A percentile compares a stretch with the other conserved stretches of the same genome.
phyloP scores from a whole-genome alignment of 192 early-diverging fungal species.

The Coemansia sp. region DNA sequence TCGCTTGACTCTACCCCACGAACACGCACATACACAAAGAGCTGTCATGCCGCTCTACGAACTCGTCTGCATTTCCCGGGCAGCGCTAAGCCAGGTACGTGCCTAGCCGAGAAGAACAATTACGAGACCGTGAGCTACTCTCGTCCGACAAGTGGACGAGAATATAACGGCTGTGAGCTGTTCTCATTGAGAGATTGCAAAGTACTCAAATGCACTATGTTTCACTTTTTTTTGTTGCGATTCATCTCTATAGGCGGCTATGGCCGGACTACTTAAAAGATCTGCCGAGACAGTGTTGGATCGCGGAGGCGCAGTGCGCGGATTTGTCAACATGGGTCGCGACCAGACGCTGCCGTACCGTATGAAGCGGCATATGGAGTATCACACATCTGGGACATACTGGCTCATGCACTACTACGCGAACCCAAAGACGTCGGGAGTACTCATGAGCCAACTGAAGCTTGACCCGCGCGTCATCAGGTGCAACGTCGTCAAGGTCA shows the following conservation, averaged over 20 bases:
- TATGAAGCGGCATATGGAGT: conserved; percentile 89
- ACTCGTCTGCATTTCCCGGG: conserved; percentile 68
- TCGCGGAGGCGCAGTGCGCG: conserved; percentile 83
- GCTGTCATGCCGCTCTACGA: conserved; percentile 69
- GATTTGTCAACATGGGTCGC: conserved; percentile 73
- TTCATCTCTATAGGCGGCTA: conserved; percentile 57
- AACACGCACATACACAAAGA: background rate
- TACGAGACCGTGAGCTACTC: background rate
- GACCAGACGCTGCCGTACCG: conserved; percentile 76
- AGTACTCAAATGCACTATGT: background rate
- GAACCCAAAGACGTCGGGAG: conserved; percentile 65
- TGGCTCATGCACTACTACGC: conserved; percentile 82
- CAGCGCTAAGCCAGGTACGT: conserved; percentile 59
- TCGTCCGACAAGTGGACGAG: background rate
- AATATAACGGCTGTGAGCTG: background rate
- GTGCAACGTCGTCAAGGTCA: conserved; percentile 71
- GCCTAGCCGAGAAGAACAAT: background rate
- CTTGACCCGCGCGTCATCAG: conserved; percentile 75
- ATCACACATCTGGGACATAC: conserved; percentile 66
- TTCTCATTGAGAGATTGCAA: background rate
- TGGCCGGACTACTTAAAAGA: conserved; percentile 72
- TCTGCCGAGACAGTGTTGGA: conserved; percentile 81
- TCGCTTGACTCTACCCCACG: background rate
- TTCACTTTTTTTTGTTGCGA: background rate
- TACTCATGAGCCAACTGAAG: conserved; percentile 65